Evolutionary conservation across 306 rosid species (phyloP).

Genomic region (Fragaria ananassa): DNA sequence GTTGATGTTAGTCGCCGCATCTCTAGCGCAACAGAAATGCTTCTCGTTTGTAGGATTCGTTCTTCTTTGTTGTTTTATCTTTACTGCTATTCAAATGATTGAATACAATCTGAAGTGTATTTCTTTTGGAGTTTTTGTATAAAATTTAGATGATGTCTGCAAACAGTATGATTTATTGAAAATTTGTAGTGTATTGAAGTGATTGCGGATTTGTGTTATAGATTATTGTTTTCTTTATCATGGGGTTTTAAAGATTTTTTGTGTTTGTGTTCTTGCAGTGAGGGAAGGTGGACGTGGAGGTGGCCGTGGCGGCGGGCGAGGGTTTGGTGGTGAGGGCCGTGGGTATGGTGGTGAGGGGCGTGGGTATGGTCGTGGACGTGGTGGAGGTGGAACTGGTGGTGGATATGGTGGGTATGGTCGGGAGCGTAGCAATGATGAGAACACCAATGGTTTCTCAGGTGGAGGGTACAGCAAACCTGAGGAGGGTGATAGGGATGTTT

Average conservation of each 20-base stretch:
- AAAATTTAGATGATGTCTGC: background rate
- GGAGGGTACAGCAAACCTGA: conserved; percentile 42
- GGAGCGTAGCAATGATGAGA: conserved; percentile 44
- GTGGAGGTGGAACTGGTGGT: conserved; percentile 54
- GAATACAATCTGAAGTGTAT: background rate
- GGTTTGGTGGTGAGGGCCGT: conserved; percentile 41
- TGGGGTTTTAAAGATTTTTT: background rate
- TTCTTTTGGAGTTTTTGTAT: background rate
- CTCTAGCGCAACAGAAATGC: background rate
- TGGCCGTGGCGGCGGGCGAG: conserved; percentile 53
- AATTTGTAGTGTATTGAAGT: background rate
- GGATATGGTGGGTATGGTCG: conserved; percentile 39
- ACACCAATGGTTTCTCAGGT: conserved; percentile 39
- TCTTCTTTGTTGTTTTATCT: background rate
- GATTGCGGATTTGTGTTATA: background rate
- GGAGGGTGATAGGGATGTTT: conserved; percentile 45
- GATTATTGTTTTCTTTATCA: too few relatives aligned
- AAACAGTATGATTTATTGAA: background rate
- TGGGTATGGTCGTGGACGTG: conserved; percentile 47
- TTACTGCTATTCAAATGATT: background rate
- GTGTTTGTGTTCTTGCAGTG: conserved; percentile 25
- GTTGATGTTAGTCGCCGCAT: background rate
- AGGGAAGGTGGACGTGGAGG: conserved; percentile 42
- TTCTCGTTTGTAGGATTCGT: background rate
- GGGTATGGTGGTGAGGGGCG: conserved; percentile 46